These are phyloP conservation scores for Hanseniaspora guilliermondii DNA, from an alignment of 805 yeast species.

Conservation along the genomic window DNA sequence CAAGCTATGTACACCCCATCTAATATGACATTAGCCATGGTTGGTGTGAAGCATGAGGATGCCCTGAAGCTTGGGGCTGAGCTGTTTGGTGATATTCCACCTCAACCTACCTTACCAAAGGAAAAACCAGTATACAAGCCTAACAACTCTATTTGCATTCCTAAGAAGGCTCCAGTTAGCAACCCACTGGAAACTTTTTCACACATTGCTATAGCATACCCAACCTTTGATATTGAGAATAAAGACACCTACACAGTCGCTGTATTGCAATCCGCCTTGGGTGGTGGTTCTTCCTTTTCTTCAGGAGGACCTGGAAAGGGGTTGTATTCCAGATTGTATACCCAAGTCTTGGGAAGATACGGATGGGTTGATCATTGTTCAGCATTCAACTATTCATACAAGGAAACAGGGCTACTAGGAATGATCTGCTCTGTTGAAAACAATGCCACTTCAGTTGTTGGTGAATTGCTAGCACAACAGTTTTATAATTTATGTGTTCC, in stretches of 20 bases:
- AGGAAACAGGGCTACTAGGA: conserved; percentile 86
- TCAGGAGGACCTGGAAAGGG: conserved; percentile 99
- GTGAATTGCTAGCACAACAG: conserved; percentile 65
- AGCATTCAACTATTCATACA: conserved; percentile 79
- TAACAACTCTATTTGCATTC: conserved; percentile 31
- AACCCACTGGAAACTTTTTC: conserved; percentile 69
- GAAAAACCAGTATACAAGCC: not conserved
- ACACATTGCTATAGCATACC: conserved; percentile 77
- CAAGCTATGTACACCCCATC: conserved; percentile 60
- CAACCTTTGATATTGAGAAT: conserved; percentile 70
- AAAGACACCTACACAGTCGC: conserved; percentile 88
- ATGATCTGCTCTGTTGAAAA: conserved; percentile 75
- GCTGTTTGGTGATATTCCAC: conserved; percentile 51
- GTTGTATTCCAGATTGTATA: conserved; percentile 88
- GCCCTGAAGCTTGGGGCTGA: conserved; percentile 54
- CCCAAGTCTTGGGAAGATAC: conserved; percentile 79
- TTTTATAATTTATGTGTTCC: conserved; percentile 23
- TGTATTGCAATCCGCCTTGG: conserved; percentile 74
- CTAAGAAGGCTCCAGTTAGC: conserved; percentile 38
- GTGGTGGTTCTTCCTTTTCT: conserved; percentile 94
- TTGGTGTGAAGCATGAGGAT: conserved; percentile 62
- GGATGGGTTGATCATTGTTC: conserved; percentile 83
- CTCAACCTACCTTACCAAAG: conserved; percentile 21
- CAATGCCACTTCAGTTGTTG: conserved; percentile 70
- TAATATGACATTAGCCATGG: conserved; percentile 70